These are phyloP conservation scores for Lanmaoa pseudosensibilis DNA, from an alignment of 768 basidiomycete species.

Conservation along the genomic window DNA sequence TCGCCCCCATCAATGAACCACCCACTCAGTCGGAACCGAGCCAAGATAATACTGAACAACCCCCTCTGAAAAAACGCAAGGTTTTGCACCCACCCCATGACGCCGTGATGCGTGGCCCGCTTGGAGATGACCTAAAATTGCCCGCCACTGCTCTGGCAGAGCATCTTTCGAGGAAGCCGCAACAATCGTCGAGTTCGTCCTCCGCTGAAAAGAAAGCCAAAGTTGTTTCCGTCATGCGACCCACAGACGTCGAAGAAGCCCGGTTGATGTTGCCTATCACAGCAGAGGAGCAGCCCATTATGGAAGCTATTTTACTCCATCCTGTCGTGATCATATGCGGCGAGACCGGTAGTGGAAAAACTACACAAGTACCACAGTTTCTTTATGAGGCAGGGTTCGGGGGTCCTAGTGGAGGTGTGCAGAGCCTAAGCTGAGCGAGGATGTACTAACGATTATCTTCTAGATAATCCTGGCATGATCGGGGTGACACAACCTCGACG, in stretches of 20 bases:
- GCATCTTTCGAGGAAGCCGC: conserved; percentile 26
- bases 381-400: conserved; percentile 98
- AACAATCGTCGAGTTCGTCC: conserved; percentile 2
- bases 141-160: conserved; percentile 68
- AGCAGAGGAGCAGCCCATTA: conserved; percentile 90
- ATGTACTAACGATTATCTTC: conserved; percentile 4
- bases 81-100: conserved; percentile 30
- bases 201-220: conserved; percentile 36
- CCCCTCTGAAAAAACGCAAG: conserved; percentile 49
- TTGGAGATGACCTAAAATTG: conserved; percentile 69
- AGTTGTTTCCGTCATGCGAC: conserved; percentile 57
- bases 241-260: conserved; percentile 69
- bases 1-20: conserved; percentile 12
- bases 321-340: conserved; percentile 73
- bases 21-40: conserved; percentile 14
- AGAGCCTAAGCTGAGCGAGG: conserved; percentile 16
- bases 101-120: conserved; percentile 69
- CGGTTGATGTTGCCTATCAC: conserved; percentile 84
- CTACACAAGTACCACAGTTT: conserved; percentile 97
- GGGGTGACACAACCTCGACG: conserved; percentile 96
- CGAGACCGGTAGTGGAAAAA: conserved; percentile 98
- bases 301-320: conserved; percentile 87
- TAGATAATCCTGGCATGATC: conserved; percentile 97
- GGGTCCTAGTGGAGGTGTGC: conserved; percentile 68
- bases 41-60: conserved; percentile 6